Percentiles rank a stretch among this genome's conserved stretches.
These are phyloP conservation scores for Chlamydomonas sp. DNA, from an alignment of 139 green algal species.

Conservation along the genomic window DNA sequence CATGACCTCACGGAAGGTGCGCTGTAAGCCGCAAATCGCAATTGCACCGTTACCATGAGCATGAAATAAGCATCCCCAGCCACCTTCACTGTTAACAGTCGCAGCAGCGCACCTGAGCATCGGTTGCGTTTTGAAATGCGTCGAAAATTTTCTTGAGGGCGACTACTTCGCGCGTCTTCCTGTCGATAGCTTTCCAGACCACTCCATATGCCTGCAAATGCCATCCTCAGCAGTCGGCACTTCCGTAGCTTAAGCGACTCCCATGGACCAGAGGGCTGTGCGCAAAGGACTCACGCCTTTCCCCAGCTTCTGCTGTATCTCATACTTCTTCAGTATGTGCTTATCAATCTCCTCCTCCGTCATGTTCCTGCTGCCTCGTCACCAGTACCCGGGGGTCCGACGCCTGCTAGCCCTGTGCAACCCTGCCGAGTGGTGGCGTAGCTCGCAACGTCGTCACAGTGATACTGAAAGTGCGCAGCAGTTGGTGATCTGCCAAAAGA, in stretches of 20 bases:
- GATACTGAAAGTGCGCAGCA: background rate
- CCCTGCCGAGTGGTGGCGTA: background rate
- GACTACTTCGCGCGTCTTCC: conserved; percentile 85
- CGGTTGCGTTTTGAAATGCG: conserved; percentile 97
- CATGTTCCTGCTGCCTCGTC: background rate
- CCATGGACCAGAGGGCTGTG: background rate
- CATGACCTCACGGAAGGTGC: conserved; percentile 99
- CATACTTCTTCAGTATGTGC: conserved; percentile 94
- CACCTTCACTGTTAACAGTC: background rate
- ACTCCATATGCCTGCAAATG: conserved; percentile 94
- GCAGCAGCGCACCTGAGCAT: conserved; percentile 84
- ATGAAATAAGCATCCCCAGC: background rate
- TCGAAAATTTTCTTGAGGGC: conserved; percentile 99
- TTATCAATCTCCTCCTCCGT: conserved; percentile 94
- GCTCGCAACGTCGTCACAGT: background rate
- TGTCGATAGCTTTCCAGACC: conserved; percentile 96
- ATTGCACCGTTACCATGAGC: background rate
- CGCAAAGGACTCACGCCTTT: conserved; percentile 76
- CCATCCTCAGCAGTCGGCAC: background rate
- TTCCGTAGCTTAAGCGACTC: background rate
- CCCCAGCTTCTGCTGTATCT: conserved; percentile 93
- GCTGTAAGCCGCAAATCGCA: conserved; percentile 59
- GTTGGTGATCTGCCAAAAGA: too few relatives aligned
- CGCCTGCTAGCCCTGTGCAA: background rate
- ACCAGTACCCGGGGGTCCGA: background rate